These are phyloP conservation scores for Metschnikowia picachoensis DNA, from an alignment of 805 yeast species.

Conservation along the genomic window DNA sequence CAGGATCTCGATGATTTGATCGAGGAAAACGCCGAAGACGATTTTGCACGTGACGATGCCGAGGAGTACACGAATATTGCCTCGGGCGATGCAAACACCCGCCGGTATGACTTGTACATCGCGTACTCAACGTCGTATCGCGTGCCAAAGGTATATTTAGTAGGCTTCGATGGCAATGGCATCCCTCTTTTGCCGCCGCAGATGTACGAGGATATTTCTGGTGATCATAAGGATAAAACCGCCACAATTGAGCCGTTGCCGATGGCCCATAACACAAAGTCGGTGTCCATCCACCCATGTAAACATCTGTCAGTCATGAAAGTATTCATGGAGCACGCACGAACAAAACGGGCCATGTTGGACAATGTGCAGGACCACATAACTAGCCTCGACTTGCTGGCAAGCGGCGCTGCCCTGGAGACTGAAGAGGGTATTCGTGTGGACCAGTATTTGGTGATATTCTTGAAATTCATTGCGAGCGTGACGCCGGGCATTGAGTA, in stretches of 20 bases:
- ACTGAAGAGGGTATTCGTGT: constrained; percentile 52
- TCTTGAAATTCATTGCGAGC: constrained; percentile 90
- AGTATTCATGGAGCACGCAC: constrained; percentile 71
- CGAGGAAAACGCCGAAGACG: constrained; percentile 37
- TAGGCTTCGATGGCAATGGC: constrained; percentile 82
- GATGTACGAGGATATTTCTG: constrained; percentile 92
- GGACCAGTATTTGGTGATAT: constrained; percentile 86
- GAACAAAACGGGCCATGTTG: constrained; percentile 26
- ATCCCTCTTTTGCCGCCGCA: constrained; percentile 79
- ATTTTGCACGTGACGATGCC: constrained; percentile 20
- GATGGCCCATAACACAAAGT: constrained; percentile 66
- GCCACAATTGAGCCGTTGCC: constrained; percentile 95
- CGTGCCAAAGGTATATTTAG: constrained; percentile 90
- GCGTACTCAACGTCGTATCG: constrained; percentile 92
- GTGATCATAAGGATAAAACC: constrained; percentile 91
- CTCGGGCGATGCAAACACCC: constrained; percentile 32
- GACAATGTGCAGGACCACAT: constrained; percentile 20
- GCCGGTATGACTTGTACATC: constrained; percentile 86
- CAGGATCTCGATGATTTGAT: constrained; percentile 44
- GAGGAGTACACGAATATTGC: constrained; percentile 34
- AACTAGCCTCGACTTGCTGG: constrained; percentile 3
- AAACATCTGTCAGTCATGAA: constrained; percentile 94
- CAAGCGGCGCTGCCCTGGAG: constrained; percentile 21
- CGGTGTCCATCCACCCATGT: constrained; percentile 94
- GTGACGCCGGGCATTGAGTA: constrained; percentile 97